These are phyloP conservation scores for Avicennia marina DNA, from an alignment of 257 asterid genomes.

Conservation along the genomic window DNA sequence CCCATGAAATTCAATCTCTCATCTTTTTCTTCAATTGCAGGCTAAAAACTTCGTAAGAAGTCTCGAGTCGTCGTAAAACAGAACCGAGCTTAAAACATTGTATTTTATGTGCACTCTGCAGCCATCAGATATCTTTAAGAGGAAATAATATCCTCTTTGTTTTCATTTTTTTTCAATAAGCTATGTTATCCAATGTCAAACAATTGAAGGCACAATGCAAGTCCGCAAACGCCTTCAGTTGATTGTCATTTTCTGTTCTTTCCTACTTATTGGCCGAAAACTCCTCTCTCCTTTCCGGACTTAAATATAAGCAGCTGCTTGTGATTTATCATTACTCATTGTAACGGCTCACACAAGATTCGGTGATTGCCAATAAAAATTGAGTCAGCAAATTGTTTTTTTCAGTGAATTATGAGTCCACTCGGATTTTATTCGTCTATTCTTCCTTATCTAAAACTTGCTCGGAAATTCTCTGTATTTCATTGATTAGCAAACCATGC, in stretches of 20 bases:
- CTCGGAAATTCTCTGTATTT: neutral
- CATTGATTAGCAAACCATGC: neutral
- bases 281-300: neutral
- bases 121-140: neutral
- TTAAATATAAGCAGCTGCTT: neutral
- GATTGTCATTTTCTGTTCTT: neutral
- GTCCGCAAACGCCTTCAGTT: neutral
- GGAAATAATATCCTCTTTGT: conserved; percentile 5
- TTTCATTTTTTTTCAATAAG: conserved; percentile 17
- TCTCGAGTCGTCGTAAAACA: conserved; percentile 52
- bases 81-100: conserved; percentile 6
- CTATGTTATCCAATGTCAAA: conserved; percentile 4
- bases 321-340: neutral
- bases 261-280: neutral
- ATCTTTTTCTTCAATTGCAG: conserved; percentile 34
- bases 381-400: neutral
- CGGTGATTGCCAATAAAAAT: neutral
- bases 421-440: neutral
- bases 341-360: conserved; percentile 7
- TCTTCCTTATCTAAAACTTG: neutral
- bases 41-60: conserved; percentile 64
- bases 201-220: conserved; percentile 16
- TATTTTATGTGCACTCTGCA: conserved; percentile 9
- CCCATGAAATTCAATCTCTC: neutral
- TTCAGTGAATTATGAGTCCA: neutral